Base-by-base conservation (phyloP, 306 rosid species). In the Gillenia trifoliata region DNA sequence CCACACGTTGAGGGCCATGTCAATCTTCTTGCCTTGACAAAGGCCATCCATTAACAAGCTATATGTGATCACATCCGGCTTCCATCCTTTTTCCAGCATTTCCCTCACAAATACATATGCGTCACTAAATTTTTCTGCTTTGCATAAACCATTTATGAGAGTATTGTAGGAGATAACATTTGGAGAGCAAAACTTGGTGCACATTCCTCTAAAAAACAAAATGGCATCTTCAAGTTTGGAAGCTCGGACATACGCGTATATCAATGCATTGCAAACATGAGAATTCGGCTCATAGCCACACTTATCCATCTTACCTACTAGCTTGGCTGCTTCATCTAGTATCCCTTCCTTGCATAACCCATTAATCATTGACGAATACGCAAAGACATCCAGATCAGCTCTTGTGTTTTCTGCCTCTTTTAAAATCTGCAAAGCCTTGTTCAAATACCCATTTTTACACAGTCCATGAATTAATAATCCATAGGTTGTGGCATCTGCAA, bases 131-230 rank as follows among this genome's bases (percentile, higher is more conserved):
- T 88, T 86, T 77, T 86, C 86, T 20, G 79, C 93, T 81, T 70
- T 89, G 72, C 91, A 92, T 76, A 90, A 84, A 71, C 98, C 98
- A 78, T 90, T 86, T 70, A 92, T 83, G 71, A 92, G 84, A 77
- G 88, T 92, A 83, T 95, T 89, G 71, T 92, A 90, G 64, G 99
- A 86, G 74, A 90, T 88, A 45, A 87, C 82, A 68, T 83, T 90
- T 26, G 96, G 93, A 75, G 83, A 77, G 80, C 87, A 90, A 60
- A 85, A 88, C 73, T 82, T 84, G 62, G 45, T 66, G 73, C 86
- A 63, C 96, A 90, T 89, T 79, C 83, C 89, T 77, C 75, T 41
- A 31, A 92, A 85, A 80, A 88, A 64, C 50, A 50, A 34, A 74
- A 84, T 79, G 61, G 97, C 98, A 54, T 78, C 68, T 43, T 87